These are phyloP conservation scores for Paspalum vaginatum DNA, from an alignment of 176 grass and related monocot genomes.

Conservation along the genomic window DNA sequence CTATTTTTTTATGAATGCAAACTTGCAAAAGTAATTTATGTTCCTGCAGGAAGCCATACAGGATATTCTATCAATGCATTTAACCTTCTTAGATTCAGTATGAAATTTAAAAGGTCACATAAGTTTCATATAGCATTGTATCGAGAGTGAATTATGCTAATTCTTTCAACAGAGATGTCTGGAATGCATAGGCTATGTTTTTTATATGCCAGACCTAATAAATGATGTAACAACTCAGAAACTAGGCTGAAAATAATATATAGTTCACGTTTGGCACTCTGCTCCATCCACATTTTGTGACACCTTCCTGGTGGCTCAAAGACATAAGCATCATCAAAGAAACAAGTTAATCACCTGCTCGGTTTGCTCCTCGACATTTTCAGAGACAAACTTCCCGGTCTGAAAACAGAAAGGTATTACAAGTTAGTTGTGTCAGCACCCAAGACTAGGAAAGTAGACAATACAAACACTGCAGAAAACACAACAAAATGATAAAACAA, in stretches of 20 bases:
- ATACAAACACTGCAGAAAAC: constrained; percentile 1
- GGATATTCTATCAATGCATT: background rate
- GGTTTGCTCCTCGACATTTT: constrained; percentile 83
- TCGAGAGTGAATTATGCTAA: background rate
- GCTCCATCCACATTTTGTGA: background rate
- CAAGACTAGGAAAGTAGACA: background rate
- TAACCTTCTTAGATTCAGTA: background rate
- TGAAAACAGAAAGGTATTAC: constrained; percentile 42
- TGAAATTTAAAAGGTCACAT: background rate
- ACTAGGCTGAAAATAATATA: background rate
- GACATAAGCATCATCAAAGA: background rate
- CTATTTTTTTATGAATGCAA: constrained; percentile 7
- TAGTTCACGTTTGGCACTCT: background rate
- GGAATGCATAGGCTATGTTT: background rate
- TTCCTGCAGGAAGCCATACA: background rate
- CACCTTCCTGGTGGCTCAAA: background rate
- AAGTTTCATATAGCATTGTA: background rate
- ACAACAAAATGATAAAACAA: constrained; percentile 12
- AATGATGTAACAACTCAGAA: constrained; percentile 11
- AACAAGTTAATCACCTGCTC: constrained; percentile 66
- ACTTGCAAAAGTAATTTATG: constrained; percentile 6
- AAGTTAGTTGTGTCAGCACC: background rate
- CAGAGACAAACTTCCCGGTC: constrained; percentile 93
- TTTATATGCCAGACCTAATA: background rate
- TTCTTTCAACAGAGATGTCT: background rate